phyloP scores from a whole-genome alignment of 2,329 filamentous ascomycete species.

The Exophiala calicioides region DNA sequence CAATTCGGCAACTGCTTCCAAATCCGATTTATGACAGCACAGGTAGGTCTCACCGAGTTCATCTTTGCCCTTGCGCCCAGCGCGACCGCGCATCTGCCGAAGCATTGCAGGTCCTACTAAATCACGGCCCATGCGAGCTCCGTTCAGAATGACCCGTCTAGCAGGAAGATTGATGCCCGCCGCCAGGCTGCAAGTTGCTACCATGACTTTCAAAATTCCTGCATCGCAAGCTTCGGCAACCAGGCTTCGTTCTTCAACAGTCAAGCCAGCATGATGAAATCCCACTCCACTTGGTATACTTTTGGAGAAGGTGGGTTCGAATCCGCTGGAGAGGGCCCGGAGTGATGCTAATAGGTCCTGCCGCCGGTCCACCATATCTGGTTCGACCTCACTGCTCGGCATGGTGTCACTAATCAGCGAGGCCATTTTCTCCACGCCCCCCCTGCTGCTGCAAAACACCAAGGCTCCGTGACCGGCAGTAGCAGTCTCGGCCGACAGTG shows the following conservation, averaged over 20 bases:
- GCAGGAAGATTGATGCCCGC: slow-evolving; percentile 77
- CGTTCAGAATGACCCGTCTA: slow-evolving; percentile 72
- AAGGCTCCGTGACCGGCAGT: slow-evolving; percentile 69
- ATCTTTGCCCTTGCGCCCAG: slow-evolving; percentile 76
- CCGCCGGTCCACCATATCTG: slow-evolving; percentile 57
- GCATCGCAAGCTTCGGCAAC: slow-evolving; percentile 70
- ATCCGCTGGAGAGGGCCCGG: slow-evolving; percentile 63
- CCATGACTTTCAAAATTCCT: slow-evolving; percentile 67
- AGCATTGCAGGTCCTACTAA: slow-evolving; percentile 77
- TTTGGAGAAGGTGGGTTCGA: slow-evolving; percentile 66
- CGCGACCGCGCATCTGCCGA: slow-evolving; percentile 77
- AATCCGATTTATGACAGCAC: slow-evolving; percentile 68
- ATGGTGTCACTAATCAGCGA: slow-evolving; percentile 67
- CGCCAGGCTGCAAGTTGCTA: slow-evolving; percentile 78
- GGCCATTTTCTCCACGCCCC: slow-evolving; percentile 68
- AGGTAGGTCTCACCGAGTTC: slow-evolving; percentile 76
- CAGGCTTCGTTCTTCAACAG: slow-evolving; percentile 72
- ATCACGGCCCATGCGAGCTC: slow-evolving; percentile 73
- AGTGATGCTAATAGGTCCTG: slow-evolving; percentile 67
- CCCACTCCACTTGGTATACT: slow-evolving; percentile 68
- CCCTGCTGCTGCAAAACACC: slow-evolving; percentile 71
- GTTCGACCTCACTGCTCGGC: slow-evolving; percentile 52
- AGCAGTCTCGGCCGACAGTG: slow-evolving; percentile 69
- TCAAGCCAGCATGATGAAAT: slow-evolving; percentile 69
- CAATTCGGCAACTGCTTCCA: slow-evolving; percentile 69